Base-by-base conservation (phyloP, 192 early-diverging fungal genomes). In the Entomortierella parvispora region DNA sequence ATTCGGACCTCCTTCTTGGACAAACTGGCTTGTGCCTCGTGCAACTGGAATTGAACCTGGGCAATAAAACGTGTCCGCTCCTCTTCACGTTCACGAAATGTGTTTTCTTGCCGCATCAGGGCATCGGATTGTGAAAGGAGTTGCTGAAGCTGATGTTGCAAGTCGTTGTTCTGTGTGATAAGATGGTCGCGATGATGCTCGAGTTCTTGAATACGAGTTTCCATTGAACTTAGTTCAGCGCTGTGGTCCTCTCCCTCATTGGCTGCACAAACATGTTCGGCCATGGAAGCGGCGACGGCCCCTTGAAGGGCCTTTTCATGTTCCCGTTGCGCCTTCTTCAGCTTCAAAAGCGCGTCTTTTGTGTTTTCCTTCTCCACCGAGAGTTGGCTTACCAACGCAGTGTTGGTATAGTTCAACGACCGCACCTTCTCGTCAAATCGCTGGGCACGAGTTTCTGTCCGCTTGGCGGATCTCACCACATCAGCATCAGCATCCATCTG, bases 331-430 rank as follows among this genome's bases (percentile, higher is more conserved):
- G 58, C 47, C 4, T 33, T 44, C 67, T 81, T 81, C 26, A 69
- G 53, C 59, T 33, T 50, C 26, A 55, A 34, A 1, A 34, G n/a
- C 37, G 40, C 29, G 4, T 29, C 57, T 45, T 80, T 80, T 26
- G 55, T 58, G 54, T 56, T 78, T 15, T 83, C 79, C 53, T 80
- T 74, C 44, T 83, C 80, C 43, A 71, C 43, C 12, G 79, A 55
- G 43, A 83, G 52, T 44, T 83, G 79, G 58, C 80, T 83, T 31
- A 81, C 75, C 64, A 83, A 62, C 18, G 81, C 68, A 17, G 79
- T 70, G 71, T 83, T 83, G 54, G 82, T 83, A 44, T 48, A 83
- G 52, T 65, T 81, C 47, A 83, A 68, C 7, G 82, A 83, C 37
- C 81, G 79, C 28, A 83, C 45, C 54, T 83, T 81, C 22, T 65